Evolutionary conservation across 2,329 filamentous ascomycete genomes (phyloP).

Genomic region (Claviceps purpurea): DNA sequence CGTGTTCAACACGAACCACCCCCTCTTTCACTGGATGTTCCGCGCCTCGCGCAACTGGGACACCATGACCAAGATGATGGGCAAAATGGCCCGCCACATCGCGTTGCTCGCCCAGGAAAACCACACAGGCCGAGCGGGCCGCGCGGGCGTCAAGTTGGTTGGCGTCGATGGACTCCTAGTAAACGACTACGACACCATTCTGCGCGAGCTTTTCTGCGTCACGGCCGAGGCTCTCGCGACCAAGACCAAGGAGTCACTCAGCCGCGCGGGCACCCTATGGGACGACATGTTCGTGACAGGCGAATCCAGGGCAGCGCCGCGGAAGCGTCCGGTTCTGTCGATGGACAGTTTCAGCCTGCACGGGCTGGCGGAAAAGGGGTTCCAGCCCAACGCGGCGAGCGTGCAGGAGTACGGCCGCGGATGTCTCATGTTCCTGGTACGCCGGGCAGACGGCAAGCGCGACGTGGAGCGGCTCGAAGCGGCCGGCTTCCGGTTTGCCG

Average conservation of each 20-base stretch:
- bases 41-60: conserved; percentile 68
- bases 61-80: conserved; percentile 52
- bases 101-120: conserved; percentile 32
- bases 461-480: conserved; percentile 54
- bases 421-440: conserved; percentile 69
- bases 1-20: conserved; percentile 61
- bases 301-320: conserved; percentile 7
- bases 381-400: conserved; percentile 8
- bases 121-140: conserved; percentile 18
- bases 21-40: conserved; percentile 80
- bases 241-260: conserved; percentile 48
- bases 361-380: conserved; percentile 28
- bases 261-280: conserved; percentile 55
- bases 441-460: conserved; percentile 39
- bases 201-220: conserved; percentile 73
- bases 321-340: not conserved
- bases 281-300: conserved; percentile 63
- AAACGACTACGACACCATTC: conserved; percentile 59
- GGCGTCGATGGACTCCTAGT: conserved; percentile 44
- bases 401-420: conserved; percentile 46
- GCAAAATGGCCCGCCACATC: conserved; percentile 62
- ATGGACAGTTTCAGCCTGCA: conserved; percentile 15
- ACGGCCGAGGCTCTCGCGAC: conserved; percentile 63
- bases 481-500: conserved; percentile 66
- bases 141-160: conserved; percentile 28